These are phyloP conservation scores for Lolium rigidum DNA, from an alignment of 176 grass and related monocot species.

Conservation along the genomic window DNA sequence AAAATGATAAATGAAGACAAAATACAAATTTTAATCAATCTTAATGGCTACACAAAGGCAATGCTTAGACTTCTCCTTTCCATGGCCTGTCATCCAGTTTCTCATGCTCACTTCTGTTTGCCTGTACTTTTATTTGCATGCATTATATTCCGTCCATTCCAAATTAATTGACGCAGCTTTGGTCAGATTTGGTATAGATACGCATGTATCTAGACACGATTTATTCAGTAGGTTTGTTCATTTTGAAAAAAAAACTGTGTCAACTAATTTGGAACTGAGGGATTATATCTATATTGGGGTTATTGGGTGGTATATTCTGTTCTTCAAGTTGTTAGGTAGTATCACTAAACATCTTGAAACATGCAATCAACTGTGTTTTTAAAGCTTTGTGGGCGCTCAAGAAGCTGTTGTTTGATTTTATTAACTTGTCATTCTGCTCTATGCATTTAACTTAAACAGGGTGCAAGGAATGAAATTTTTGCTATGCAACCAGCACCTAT, in stretches of 20 bases:
- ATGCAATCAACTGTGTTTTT: not conserved
- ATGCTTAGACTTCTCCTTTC: not conserved
- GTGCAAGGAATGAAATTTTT: constrained; percentile 79
- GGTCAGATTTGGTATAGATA: too few species aligned
- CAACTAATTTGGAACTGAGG: too few species aligned
- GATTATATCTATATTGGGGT: too few species aligned
- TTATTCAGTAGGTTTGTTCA: too few species aligned
- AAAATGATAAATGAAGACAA: constrained; percentile 38
- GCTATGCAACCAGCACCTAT: constrained; percentile 74
- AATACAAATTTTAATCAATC: constrained; percentile 29
- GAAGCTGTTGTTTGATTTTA: not conserved
- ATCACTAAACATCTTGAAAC: not conserved
- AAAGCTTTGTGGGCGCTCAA: not conserved
- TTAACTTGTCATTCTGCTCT: not conserved
- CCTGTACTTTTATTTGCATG: constrained; percentile 4
- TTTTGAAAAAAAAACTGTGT: too few species aligned
- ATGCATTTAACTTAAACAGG: constrained; percentile 40
- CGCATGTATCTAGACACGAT: too few species aligned
- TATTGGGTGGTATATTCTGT: not conserved
- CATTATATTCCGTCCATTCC: not conserved
- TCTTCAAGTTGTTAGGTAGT: constrained; percentile 7
- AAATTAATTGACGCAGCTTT: too few species aligned
- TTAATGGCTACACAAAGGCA: constrained; percentile 35
- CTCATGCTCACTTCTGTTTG: constrained; percentile 9
- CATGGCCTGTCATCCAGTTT: not conserved